Evolutionary conservation across 441 rosid species (phyloP).

Genomic region (Corymbia citriodora): DNA sequence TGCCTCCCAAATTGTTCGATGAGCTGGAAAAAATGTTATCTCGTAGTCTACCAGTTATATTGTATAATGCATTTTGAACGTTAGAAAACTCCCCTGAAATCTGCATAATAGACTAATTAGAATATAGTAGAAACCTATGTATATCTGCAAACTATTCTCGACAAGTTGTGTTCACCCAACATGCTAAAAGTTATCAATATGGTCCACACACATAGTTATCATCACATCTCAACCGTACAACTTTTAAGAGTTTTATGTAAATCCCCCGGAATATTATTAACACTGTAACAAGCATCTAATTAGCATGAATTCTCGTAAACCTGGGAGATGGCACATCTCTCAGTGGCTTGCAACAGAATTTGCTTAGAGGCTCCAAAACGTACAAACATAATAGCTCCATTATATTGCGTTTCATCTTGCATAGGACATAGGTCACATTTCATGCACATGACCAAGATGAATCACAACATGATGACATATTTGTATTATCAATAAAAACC

Average conservation of each 20-base stretch:
- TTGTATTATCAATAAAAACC: neutral
- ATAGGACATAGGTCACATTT: neutral
- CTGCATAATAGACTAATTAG: conserved; percentile 27
- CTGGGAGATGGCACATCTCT: neutral
- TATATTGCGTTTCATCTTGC: neutral
- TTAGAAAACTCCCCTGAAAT: conserved; percentile 67
- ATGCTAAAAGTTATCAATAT: neutral
- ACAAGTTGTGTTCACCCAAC: neutral
- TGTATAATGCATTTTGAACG: conserved; percentile 77
- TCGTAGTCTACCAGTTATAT: conserved; percentile 74
- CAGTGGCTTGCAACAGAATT: neutral
- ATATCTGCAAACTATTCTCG: neutral
- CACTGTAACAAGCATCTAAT: neutral
- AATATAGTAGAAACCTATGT: neutral
- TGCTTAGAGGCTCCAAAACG: neutral
- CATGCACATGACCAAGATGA: neutral
- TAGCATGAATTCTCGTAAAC: neutral
- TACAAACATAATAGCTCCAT: neutral
- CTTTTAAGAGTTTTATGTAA: neutral
- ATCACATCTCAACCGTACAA: neutral
- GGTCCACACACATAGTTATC: neutral
- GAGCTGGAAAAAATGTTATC: conserved; percentile 50
- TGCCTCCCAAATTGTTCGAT: conserved; percentile 24
- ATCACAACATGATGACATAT: neutral
- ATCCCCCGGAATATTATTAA: neutral